Evolutionary conservation across 257 asterid species (phyloP).

Genomic region (Nicotiana sylvestris): DNA sequence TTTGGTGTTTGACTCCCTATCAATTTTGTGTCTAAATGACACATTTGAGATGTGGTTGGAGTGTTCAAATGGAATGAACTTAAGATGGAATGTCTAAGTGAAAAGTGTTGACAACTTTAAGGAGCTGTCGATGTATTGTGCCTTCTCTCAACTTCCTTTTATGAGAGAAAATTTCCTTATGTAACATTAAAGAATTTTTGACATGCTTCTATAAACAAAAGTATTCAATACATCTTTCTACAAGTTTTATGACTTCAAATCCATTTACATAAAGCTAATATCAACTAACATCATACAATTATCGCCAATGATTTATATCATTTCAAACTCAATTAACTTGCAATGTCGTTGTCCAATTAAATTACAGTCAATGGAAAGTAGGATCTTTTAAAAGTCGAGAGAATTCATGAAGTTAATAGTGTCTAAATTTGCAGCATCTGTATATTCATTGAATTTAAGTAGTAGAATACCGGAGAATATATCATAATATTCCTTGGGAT

Average conservation of each 20-base stretch:
- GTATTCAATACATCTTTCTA: background rate
- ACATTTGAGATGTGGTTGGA: too few relatives aligned
- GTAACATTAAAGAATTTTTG: background rate
- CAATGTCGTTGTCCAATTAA: background rate
- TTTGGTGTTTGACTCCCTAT: too few relatives aligned
- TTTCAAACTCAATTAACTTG: background rate
- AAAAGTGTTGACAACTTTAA: too few relatives aligned
- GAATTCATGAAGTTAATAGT: background rate
- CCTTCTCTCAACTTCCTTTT: background rate
- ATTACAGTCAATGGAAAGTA: background rate
- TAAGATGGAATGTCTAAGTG: too few relatives aligned
- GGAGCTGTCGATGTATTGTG: too few relatives aligned
- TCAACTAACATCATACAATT: background rate
- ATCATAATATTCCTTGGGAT: background rate
- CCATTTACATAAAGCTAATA: background rate
- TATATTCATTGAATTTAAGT: background rate
- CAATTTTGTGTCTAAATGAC: too few relatives aligned
- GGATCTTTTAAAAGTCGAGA: background rate
- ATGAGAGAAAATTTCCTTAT: background rate
- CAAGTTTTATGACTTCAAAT: background rate
- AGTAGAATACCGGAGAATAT: background rate
- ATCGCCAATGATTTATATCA: background rate
- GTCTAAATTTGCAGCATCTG: background rate
- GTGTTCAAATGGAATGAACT: too few relatives aligned
- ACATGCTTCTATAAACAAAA: background rate